Evolutionary conservation across 78 protist species (phyloP), one percentile per base, ranked within the genome.

Genomic region (Dictyostelium brefeldianum): DNA sequence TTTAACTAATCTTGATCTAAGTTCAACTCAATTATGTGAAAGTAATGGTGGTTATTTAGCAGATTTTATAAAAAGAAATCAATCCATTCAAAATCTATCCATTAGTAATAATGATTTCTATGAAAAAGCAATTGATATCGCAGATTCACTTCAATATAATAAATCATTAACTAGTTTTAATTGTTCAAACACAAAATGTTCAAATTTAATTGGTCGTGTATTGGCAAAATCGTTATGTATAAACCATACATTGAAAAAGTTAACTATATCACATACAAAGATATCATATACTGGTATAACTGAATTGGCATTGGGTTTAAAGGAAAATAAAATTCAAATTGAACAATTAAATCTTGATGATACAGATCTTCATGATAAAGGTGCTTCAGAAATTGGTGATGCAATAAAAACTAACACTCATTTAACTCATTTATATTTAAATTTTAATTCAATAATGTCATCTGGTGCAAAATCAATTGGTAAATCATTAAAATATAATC

Each of bases 171-270:
- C 78, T 29, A 77, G 48, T 51, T 47, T 87, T 0, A 87, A 77
- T 65, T 11, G 77, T 12, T 87, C 93, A 0, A 50, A 74, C 12
- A 70, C 93, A 5, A 56, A 65, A 41, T 87, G 78, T 14, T 87
- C 93, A 18, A 87, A 87, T 36, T 64, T 87, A n/a, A 87, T 87
- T 50, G 93, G 93, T 4, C 67, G 69, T n/a, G 84, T 87, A n/a
- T 50, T 87, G n/a, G 67, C 93, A 31, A 56, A 65, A 12, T 29
- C 71, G 1, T 50, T 87, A 1, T 29, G 69, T 15, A 15, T 31
- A 0, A 87, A 87, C 31, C 80, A 73, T 6, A 36, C 47, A 5
- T 10, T 87, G 0, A 74, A 59, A 31, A 77, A 59, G 18, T 31
- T 87, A 9, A 57, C 64, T 18, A 15, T 87, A 15, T 87, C 93